Base-by-base conservation (phyloP, 2,329 filamentous ascomycete genomes). In the Colletotrichum ledebouriae region DNA sequence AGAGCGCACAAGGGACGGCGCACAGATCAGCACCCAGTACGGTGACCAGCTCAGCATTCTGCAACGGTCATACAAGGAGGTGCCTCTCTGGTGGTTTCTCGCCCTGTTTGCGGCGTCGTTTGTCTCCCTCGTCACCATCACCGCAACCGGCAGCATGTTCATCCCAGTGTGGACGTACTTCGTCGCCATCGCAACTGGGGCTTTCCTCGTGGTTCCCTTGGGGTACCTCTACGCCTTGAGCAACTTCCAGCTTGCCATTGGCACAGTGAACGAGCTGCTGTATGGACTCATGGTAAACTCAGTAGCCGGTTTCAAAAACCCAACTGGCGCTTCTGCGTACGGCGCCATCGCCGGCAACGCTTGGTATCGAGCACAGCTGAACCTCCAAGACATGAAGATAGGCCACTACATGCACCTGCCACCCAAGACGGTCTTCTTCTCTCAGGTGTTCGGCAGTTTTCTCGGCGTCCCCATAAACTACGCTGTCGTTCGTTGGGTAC, bases 391-490 rank as follows among this genome's bases (percentile, higher is more conserved):
- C 66, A 73, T 83, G 49, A 84, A 84, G 63, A 75, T 84, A 12
- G 83, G 79, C 1, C 78, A 80, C 58, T 80, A 80, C 63, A 79
- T 88, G 83, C 86, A 90, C 60, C 81, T 90, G 0, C 86, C 87
- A 0, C 87, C 87, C 2, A 83, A 85, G 12, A 79, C 84, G 0
- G 83, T 89, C 6, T 89, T 90, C 78, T 87, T 89, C 74, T 86
- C 85, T 1, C 87, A 90, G 72, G 79, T 90, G 4, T 87, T 89
- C 37, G 88, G 86, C 3, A 86, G 85, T 15, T 76, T 87, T 7
- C 79, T 90, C 47, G 87, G 87, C 5, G 81, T 90, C 6, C 87
- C 87, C 0, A 84, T 89, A 71, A 88, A 90, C 73, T 90, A 89
- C 61, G 87, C 81, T 5, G 86, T 89, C 22, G 84, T 90, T 52